Evolutionary conservation across 768 basidiomycete species (phyloP).

Genomic region (Thelephora ganbajun): DNA sequence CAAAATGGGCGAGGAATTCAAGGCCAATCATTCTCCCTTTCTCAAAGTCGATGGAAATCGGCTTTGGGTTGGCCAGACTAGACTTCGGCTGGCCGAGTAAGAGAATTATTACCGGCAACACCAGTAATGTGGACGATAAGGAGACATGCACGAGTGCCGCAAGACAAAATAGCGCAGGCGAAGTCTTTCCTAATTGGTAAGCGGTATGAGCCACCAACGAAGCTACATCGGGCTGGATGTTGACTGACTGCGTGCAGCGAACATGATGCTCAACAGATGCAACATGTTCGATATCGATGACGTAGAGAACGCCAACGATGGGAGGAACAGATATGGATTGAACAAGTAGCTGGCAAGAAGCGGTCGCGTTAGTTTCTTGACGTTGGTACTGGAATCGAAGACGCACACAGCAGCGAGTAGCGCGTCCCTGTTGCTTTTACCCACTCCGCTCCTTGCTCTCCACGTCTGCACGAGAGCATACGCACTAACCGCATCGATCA

Average conservation of each 20-base stretch:
- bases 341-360: slow-evolving; percentile 52
- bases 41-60: slow-evolving; percentile 10
- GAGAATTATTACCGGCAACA: slow-evolving; percentile 57
- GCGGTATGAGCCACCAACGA: too few relatives aligned
- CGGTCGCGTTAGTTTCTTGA: slow-evolving; percentile 4
- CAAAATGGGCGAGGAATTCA: slow-evolving; percentile 40
- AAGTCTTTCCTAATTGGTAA: slow-evolving; percentile 34
- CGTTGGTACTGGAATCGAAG: not conserved
- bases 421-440: slow-evolving; percentile 34
- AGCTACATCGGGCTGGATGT: too few relatives aligned
- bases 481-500: slow-evolving; percentile 53
- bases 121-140: slow-evolving; percentile 51
- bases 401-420: slow-evolving; percentile 57
- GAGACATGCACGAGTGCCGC: slow-evolving; percentile 64
- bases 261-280: slow-evolving; percentile 50
- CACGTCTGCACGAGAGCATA: slow-evolving; percentile 57
- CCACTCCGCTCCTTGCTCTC: slow-evolving; percentile 42
- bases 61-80: slow-evolving; percentile 46
- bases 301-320: slow-evolving; percentile 71
- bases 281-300: slow-evolving; percentile 72
- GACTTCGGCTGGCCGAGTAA: slow-evolving; percentile 49
- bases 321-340: slow-evolving; percentile 79
- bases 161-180: slow-evolving; percentile 47
- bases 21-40: slow-evolving; percentile 21
- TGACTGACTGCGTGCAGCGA: slow-evolving; percentile 48